phyloP scores from a whole-genome alignment of 257 asterid species.

The Marsdenia floribunda region DNA sequence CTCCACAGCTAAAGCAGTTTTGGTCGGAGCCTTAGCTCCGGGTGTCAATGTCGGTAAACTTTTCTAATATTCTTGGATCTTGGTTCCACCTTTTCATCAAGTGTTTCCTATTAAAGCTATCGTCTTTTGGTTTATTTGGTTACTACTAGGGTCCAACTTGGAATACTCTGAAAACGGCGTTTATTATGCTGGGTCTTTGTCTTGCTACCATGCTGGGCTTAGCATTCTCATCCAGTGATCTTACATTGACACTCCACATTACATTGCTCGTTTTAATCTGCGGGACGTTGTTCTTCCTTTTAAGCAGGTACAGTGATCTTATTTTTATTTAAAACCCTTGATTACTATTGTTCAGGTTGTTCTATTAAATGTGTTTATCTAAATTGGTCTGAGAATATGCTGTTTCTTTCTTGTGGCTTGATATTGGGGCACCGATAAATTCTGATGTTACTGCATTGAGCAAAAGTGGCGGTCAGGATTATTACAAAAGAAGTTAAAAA shows the following conservation, averaged over 20 bases:
- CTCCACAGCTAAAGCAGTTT: conserved; percentile 63
- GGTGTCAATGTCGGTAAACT: conserved; percentile 67
- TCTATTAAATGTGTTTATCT: background rate
- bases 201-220: conserved; percentile 74
- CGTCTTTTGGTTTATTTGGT: conserved; percentile 14
- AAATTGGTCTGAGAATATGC: background rate
- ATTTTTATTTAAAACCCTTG: background rate
- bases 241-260: conserved; percentile 62
- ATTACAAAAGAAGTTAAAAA: background rate
- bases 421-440: background rate
- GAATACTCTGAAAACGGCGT: conserved; percentile 74
- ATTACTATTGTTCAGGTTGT: background rate
- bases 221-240: conserved; percentile 78
- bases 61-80: background rate
- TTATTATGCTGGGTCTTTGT: conserved; percentile 70
- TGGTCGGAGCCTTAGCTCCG: conserved; percentile 83
- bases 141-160: conserved; percentile 69
- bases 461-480: background rate
- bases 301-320: conserved; percentile 39
- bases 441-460: background rate
- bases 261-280: conserved; percentile 63
- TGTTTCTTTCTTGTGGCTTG: background rate
- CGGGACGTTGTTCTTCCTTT: conserved; percentile 76
- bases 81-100: background rate
- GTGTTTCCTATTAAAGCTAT: conserved; percentile 1